A percentile compares a stretch with the other conserved stretches of the same genome.
Evolutionary conservation across 768 basidiomycete genomes (phyloP).

Genomic region (Termitomyces sp.): DNA sequence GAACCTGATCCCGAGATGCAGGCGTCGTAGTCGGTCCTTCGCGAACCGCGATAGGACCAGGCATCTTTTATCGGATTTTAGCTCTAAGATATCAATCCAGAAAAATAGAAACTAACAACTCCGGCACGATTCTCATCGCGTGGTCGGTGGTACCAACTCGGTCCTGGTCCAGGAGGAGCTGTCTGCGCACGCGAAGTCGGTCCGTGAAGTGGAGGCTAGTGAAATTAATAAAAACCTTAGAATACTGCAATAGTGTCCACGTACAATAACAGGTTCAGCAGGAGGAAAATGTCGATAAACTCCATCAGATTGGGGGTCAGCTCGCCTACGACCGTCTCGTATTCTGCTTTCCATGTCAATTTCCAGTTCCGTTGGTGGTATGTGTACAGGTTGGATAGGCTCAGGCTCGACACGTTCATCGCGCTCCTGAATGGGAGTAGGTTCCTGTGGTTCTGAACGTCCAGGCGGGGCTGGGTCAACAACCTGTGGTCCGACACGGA

Average conservation of each 20-base stretch:
- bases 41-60: slow-evolving; percentile 16
- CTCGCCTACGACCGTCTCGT: neutral
- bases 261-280: slow-evolving; percentile 19
- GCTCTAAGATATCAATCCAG: neutral
- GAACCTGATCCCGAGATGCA: slow-evolving; percentile 15
- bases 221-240: slow-evolving; percentile 3
- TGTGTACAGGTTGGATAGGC: neutral
- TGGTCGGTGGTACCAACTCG: slow-evolving; percentile 30
- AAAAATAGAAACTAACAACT: neutral
- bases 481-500: neutral
- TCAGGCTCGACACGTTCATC: neutral
- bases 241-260: neutral
- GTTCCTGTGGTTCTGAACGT: neutral
- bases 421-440: neutral
- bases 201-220: slow-evolving; percentile 1
- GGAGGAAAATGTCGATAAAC: neutral
- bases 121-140: neutral
- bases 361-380: neutral
- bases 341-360: slow-evolving; percentile 2
- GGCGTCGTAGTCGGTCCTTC: neutral
- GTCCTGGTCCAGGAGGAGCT: slow-evolving; percentile 18
- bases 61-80: neutral
- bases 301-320: neutral
- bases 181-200: slow-evolving; percentile 17
- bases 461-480: neutral